Conservation (phyloP, 1,284 basidiomycete species). For the Psilocybe mexicana region DNA sequence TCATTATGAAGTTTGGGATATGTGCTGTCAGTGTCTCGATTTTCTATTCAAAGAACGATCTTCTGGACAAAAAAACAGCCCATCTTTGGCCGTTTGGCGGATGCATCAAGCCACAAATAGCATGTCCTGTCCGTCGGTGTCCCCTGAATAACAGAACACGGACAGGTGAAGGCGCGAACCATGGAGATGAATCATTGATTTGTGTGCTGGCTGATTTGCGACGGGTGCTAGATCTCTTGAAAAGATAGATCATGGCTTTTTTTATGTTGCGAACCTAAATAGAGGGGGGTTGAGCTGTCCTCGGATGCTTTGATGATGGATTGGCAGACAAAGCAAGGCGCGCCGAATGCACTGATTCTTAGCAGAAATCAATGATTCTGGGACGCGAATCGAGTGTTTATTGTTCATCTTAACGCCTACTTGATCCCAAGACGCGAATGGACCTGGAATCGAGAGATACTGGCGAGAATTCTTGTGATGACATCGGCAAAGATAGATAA, state of each 20-base stretch:
- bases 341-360: neutral
- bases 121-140: neutral
- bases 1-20: constrained; percentile 4
- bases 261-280: neutral
- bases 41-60: constrained; percentile 4
- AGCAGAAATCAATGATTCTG: neutral
- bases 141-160: constrained; percentile 2
- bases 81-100: neutral
- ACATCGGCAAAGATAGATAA: constrained; percentile 1
- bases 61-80: neutral
- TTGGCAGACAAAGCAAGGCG: neutral
- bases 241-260: neutral
- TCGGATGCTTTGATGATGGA: neutral
- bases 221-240: constrained; percentile 2
- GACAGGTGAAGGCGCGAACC: constrained; percentile 3
- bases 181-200: constrained; percentile 11
- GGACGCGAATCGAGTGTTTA: neutral
- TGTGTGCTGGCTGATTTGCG: constrained; percentile 2
- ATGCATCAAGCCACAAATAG: constrained; percentile 6
- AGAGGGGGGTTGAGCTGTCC: neutral
- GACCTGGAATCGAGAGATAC: no score
- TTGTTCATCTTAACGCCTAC: neutral
- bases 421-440: neutral
- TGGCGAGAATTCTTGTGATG: neutral
- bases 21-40: constrained; percentile 13